A percentile compares a stretch with the other conserved stretches of the same genome.
These are phyloP conservation scores for Candida nemodendra DNA, from an alignment of 805 yeast species.

Conservation along the genomic window DNA sequence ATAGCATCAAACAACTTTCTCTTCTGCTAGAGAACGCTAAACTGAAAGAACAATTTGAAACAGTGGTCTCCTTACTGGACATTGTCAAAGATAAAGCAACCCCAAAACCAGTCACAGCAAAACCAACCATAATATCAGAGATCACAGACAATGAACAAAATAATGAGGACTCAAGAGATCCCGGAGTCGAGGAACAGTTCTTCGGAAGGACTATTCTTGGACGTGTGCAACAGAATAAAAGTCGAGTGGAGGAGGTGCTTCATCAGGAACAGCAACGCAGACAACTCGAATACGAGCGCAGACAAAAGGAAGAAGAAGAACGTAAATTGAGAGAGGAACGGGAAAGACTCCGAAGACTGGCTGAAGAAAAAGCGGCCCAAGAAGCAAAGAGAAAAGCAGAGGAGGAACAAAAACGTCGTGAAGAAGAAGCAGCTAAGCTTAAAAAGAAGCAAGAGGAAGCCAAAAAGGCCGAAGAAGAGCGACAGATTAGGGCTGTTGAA, in stretches of 20 bases:
- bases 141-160: background rate
- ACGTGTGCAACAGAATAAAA: conserved; percentile 4
- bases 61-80: background rate
- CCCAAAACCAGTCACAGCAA: background rate
- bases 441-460: conserved; percentile 13
- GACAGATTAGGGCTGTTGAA: conserved; percentile 13
- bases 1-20: background rate
- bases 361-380: conserved; percentile 21
- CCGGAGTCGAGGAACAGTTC: too few relatives aligned
- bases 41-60: background rate
- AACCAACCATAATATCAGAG: too few relatives aligned
- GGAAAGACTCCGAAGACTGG: conserved; percentile 26
- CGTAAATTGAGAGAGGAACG: conserved; percentile 15
- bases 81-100: too few relatives aligned
- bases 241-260: conserved; percentile 7
- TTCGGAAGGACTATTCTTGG: too few relatives aligned
- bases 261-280: conserved; percentile 14
- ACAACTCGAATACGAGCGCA: conserved; percentile 13
- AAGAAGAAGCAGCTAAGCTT: conserved; percentile 13
- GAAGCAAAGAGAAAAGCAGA: conserved; percentile 24
- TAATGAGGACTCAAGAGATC: background rate
- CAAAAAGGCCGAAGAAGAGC: conserved; percentile 22
- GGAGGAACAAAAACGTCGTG: conserved; percentile 20
- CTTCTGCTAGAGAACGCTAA: background rate
- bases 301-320: conserved; percentile 18